These are phyloP conservation scores for Cutaneotrichosporon curvatum DNA, from an alignment of 1,284 basidiomycete genomes.

Conservation along the genomic window DNA sequence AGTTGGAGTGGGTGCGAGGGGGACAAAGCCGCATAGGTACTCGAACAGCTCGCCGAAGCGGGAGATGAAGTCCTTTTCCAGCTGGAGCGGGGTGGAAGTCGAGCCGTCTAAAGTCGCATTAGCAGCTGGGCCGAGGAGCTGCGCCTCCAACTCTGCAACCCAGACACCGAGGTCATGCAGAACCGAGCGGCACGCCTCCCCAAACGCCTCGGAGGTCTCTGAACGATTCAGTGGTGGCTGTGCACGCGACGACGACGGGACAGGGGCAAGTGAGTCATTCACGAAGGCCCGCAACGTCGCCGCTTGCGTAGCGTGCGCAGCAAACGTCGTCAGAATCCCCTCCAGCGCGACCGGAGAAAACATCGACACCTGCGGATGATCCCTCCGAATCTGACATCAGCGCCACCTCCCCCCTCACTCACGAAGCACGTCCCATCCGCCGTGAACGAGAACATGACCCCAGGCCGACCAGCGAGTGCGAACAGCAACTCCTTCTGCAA, in stretches of 20 bases:
- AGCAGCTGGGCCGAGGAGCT: conserved; percentile 48
- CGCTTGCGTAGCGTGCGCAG: conserved; percentile 54
- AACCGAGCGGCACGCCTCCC: conserved; percentile 61
- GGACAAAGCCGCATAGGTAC: conserved; percentile 41
- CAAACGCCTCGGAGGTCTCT: conserved; percentile 70
- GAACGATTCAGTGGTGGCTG: conserved; percentile 35
- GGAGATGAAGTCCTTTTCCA: conserved; percentile 53
- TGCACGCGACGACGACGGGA: conserved; percentile 13
- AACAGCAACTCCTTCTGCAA: conserved; percentile 39
- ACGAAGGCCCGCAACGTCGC: conserved; percentile 60
- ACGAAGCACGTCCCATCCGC: conserved; percentile 22
- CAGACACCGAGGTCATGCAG: conserved; percentile 58
- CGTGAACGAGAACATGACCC: conserved; percentile 25
- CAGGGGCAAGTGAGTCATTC: conserved; percentile 28
- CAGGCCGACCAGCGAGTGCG: conserved; percentile 31
- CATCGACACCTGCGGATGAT: conserved; percentile 46
- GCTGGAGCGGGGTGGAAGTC: conserved; percentile 61
- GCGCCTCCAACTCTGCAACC: conserved; percentile 63
- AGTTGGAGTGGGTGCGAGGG: conserved; percentile 53
- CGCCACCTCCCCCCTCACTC: conserved; percentile 4
- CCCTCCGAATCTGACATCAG: conserved; percentile 13
- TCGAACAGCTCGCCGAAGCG: conserved; percentile 51
- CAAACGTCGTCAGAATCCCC: conserved; percentile 58
- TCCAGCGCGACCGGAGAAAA: conserved; percentile 57
- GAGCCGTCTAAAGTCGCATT: too few species aligned